Base-by-base conservation (phyloP, 768 basidiomycete species). In the Suillus decipiens region DNA sequence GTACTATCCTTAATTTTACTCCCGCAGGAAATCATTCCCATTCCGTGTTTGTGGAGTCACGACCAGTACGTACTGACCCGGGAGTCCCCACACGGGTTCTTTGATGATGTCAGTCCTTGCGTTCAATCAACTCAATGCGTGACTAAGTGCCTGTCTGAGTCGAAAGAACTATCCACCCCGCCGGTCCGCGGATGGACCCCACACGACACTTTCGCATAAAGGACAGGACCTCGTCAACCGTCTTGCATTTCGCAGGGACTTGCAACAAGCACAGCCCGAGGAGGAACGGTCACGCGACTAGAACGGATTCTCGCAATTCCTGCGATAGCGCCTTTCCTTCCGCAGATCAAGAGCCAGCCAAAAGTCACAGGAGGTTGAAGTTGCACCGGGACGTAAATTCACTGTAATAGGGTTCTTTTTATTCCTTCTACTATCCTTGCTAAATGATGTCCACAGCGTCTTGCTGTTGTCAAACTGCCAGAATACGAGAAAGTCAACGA, bases 401-500 rank as follows among this genome's bases (percentile, higher is more conserved):
- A 56, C 55, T 56, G 55, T 56, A 56, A 17, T 12, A 11, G 11
- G n/a, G 8, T 37, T 39, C 36, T 37, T 24, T 15, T 17, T 39
- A 15, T 15, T 15, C 15, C 14, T 39, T 8, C 12, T 33, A 19
- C 5, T 12, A 7, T 34, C n/a, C 19, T 19, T 15, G 34, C 36
- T 39, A 4, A 56, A 24, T 24, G 22, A 15, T 22, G 4, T 9
- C 22, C 4, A 17, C 36, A 56, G 55, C 22, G 55, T 37, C 55
- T 56, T 34, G 31, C 11, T n/a, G 51, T 10, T 12, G 51, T 10
- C 33, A 53, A 34, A 33, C 33, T 53, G 33, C 51, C 51, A 6
- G 51, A 53, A 53, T 53, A 53, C 19, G 34, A 53, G 31, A 53
- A 53, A 34, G 51, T 34, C 31, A n/a, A 53, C 7, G 51, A 53